A percentile compares a stretch with the other conserved stretches of the same genome.
Conservation (phyloP, 75 land plant genomes). For the Isoetes taiwanensis region DNA sequence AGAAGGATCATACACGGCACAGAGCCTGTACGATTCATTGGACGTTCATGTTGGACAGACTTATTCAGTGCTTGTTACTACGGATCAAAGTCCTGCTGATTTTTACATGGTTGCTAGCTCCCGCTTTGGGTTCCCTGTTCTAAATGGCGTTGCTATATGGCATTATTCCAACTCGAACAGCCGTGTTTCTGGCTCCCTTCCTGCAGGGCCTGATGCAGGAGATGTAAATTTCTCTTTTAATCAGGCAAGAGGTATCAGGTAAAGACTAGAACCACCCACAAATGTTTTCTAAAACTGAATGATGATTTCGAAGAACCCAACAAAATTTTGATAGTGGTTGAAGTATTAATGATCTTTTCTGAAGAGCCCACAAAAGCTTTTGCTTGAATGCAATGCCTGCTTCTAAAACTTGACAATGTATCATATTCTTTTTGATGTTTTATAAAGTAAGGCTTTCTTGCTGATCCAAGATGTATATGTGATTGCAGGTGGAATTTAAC, state of each 20-base stretch:
- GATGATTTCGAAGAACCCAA: too few species aligned
- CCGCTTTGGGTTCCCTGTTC: conserved; percentile 34
- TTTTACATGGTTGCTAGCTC: not conserved
- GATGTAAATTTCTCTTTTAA: conserved; percentile 52
- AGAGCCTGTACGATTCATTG: not conserved
- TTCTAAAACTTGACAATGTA: too few species aligned
- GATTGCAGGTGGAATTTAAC: conserved; percentile 83
- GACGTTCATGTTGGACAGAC: conserved; percentile 5
- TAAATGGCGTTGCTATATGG: conserved; percentile 59
- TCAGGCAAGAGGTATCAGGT: conserved; percentile 74
- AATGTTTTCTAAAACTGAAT: too few species aligned
- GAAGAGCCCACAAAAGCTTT: too few species aligned
- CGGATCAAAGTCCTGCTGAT: not conserved
- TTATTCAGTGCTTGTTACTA: not conserved
- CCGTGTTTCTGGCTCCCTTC: conserved; percentile 35
- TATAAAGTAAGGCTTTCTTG: too few species aligned
- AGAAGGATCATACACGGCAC: conserved; percentile 6
- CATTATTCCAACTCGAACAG: conserved; percentile 42
- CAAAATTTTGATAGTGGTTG: too few species aligned
- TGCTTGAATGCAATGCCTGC: too few species aligned
- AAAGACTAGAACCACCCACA: too few species aligned
- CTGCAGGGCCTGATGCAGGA: conserved; percentile 55
- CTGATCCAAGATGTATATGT: too few species aligned
- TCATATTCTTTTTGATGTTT: too few species aligned
- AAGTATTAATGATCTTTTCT: too few species aligned